phyloP scores from a whole-genome alignment of 768 basidiomycete genomes.

The Amanita pallidorosea region DNA sequence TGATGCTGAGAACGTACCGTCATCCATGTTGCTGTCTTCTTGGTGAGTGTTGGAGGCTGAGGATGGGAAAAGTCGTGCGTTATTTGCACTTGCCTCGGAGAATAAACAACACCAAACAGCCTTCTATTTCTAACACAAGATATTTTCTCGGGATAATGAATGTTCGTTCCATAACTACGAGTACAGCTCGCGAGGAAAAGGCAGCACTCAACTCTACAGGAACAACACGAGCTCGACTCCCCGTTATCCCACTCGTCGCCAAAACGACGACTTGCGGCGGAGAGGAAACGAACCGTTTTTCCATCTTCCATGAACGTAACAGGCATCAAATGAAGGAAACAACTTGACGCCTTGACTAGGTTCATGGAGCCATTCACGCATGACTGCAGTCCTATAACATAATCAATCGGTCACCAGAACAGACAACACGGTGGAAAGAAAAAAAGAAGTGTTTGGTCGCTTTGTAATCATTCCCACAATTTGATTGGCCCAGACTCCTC shows the following conservation, averaged over 20 bases:
- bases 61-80: neutral
- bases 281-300: constrained; percentile 18
- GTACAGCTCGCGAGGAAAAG: constrained; percentile 21
- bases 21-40: constrained; percentile 31
- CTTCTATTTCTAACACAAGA: neutral
- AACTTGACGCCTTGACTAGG: constrained; percentile 59
- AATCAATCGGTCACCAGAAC: too few relatives aligned
- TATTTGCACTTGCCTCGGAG: neutral
- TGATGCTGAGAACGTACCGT: constrained; percentile 82
- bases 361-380: constrained; percentile 26
- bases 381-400: neutral
- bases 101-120: constrained; percentile 1
- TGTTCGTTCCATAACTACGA: constrained; percentile 69
- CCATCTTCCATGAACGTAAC: constrained; percentile 70
- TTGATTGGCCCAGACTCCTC: too few relatives aligned
- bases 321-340: constrained; percentile 37
- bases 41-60: constrained; percentile 4
- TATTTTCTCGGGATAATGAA: constrained; percentile 4
- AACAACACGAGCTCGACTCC: constrained; percentile 31
- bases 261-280: constrained; percentile 49
- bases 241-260: constrained; percentile 35
- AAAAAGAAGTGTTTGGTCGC: neutral
- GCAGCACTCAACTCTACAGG: constrained; percentile 54
- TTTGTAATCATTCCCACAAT: neutral
- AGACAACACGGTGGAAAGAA: neutral